Conservation (phyloP, 495 filamentous ascomycete genomes). For the Oleoguttula mirabilis region DNA sequence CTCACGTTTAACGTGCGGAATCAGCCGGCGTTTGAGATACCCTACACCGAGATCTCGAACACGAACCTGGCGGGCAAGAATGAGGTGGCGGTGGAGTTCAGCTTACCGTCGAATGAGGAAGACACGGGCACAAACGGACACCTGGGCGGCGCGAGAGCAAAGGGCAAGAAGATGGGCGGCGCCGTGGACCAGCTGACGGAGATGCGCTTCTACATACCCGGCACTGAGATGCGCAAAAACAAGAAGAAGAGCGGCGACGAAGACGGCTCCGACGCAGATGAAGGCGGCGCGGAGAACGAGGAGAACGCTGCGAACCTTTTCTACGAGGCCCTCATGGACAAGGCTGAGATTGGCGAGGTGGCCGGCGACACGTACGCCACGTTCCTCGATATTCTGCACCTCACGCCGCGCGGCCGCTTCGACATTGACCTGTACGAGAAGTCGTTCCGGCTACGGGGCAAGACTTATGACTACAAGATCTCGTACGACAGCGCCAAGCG, state of each 20-base stretch:
- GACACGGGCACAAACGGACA: slow-evolving; percentile 61
- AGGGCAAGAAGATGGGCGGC: slow-evolving; percentile 78
- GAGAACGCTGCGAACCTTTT: slow-evolving; percentile 90
- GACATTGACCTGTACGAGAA: slow-evolving; percentile 99
- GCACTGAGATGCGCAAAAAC: slow-evolving; percentile 74
- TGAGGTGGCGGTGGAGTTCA: slow-evolving; percentile 92
- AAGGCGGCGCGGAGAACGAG: slow-evolving; percentile 66
- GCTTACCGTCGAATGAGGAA: slow-evolving; percentile 50
- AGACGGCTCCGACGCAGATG: slow-evolving; percentile 30
- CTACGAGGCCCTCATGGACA: slow-evolving; percentile 95
- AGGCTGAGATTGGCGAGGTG: slow-evolving; percentile 97
- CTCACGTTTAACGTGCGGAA: slow-evolving; percentile 94
- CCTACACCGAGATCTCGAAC: slow-evolving; percentile 94
- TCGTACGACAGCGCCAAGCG: slow-evolving; percentile 96
- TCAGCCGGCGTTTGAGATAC: slow-evolving; percentile 91
- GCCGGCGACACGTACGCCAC: slow-evolving; percentile 95
- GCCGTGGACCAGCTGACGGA: slow-evolving; percentile 89
- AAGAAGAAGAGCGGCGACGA: slow-evolving; percentile 42
- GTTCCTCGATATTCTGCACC: slow-evolving; percentile 91
- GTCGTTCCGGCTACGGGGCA: slow-evolving; percentile 93
- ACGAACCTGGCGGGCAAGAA: slow-evolving; percentile 96
- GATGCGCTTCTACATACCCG: slow-evolving; percentile 98
- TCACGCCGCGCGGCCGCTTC: slow-evolving; percentile 97
- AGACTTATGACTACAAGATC: slow-evolving; percentile 99
- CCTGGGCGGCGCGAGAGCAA: slow-evolving; percentile 63